phyloP scores from a whole-genome alignment of 192 early-diverging fungal genomes.

The Backusella australiensis region DNA sequence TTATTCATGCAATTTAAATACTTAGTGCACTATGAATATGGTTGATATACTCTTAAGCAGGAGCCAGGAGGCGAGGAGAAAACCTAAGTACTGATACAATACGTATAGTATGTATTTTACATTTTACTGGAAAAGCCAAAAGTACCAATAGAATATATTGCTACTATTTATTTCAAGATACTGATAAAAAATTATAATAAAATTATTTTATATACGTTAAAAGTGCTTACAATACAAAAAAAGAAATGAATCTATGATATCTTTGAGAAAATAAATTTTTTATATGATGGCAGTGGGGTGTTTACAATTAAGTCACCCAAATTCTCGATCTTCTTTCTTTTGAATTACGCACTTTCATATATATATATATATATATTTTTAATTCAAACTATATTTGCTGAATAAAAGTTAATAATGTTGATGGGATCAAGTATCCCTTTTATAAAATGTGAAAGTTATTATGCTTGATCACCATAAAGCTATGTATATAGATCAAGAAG shows the following conservation, averaged over 20 bases:
- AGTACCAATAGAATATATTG: background rate
- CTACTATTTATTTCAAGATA: background rate
- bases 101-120: background rate
- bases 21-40: background rate
- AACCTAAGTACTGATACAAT: background rate
- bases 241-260: background rate
- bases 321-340: background rate
- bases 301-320: too few relatives aligned
- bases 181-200: background rate
- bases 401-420: background rate
- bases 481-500: background rate
- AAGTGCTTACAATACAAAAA: background rate
- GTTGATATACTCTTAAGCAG: background rate
- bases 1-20: background rate
- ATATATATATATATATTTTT: too few relatives aligned
- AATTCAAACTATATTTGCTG: background rate
- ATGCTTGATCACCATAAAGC: background rate
- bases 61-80: background rate
- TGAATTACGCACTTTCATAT: background rate
- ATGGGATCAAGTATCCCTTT: background rate
- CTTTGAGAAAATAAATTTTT: background rate
- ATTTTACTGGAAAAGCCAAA: background rate
- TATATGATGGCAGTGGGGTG: background rate
- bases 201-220: background rate
- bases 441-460: background rate